Percentiles rank a stretch among this genome's conserved stretches.
These are phyloP conservation scores for Naematelia aurantialba DNA, from an alignment of 768 basidiomycete genomes.

Conservation along the genomic window DNA sequence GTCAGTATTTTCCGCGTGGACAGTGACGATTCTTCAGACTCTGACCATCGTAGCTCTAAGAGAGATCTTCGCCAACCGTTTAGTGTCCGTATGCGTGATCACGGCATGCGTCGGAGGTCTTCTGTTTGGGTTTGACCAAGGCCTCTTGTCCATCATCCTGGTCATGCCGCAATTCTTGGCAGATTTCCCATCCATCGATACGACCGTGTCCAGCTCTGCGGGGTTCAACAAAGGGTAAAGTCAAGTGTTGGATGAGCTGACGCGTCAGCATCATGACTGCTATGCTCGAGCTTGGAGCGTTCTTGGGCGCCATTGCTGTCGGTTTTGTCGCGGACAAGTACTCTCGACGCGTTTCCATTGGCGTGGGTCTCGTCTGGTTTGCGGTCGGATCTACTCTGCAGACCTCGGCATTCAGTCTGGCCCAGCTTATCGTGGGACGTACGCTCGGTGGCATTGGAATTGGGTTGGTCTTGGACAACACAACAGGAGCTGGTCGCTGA, in stretches of 20 bases:
- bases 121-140: slow-evolving; percentile 8
- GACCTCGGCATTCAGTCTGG: background rate
- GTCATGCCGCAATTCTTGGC: slow-evolving; percentile 18
- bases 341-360: slow-evolving; percentile 4
- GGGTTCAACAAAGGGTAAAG: slow-evolving; percentile 16
- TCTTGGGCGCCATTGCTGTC: slow-evolving; percentile 9
- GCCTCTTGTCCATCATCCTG: slow-evolving; percentile 14
- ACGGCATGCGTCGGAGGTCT: slow-evolving; percentile 1
- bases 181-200: slow-evolving; percentile 12
- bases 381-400: slow-evolving; percentile 10
- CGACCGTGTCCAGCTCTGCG: background rate
- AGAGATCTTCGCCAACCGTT: too few species aligned
- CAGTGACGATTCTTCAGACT: too few species aligned
- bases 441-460: slow-evolving; percentile 15
- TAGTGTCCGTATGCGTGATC: too few species aligned
- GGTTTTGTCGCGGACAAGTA: slow-evolving; percentile 15
- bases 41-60: too few species aligned
- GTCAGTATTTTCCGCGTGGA: too few species aligned
- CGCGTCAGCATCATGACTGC: slow-evolving; percentile 13
- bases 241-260: background rate
- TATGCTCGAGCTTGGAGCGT: slow-evolving; percentile 14
- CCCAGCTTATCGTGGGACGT: slow-evolving; percentile 8
- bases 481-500: too few species aligned
- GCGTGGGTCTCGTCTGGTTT: slow-evolving; percentile 14
- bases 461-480: too few species aligned